Base-by-base conservation (phyloP, 2,329 filamentous ascomycete species). In the Botrytis medusae region DNA sequence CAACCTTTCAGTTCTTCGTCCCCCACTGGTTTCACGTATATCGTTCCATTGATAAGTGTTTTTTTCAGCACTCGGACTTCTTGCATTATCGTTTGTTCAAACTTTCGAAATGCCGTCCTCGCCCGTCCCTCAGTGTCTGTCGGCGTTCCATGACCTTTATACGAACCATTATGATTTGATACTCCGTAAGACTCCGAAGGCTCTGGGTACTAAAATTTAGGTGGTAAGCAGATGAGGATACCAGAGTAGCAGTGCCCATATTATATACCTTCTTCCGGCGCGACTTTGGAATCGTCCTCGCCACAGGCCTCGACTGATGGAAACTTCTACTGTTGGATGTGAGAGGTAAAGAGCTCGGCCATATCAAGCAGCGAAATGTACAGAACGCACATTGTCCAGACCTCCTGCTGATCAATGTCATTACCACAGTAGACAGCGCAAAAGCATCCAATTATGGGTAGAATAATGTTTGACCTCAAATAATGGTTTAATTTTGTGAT, bases 371-470 rank as follows among this genome's bases (percentile, higher is more conserved):
- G 76, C 80, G 81, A 74, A 84, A 82, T 44, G 81, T 76, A 79
- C 83, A 84, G 75, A 84, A 79, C 54, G 84, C 80, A 81, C 84
- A 85, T 78, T 78, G 78, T 65, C 79, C 81, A 77, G 80, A 78
- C 77, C 75, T 80, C 70, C 77, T 77, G 72, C 77, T 78, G 78
- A 83, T 82, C 80, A 79, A 76, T 80, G 80, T 82, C 84, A 86
- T 85, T 77, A 80, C 77, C 77, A 40, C 42, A 57, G 42, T 60
- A 16, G 70, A 63, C 46, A 42, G 71, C 62, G 65, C 25, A 34
- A 32, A 51, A 54, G 44, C 51, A 40, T 69, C 3, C 25, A 10
- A 57, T 32, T 1, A 16, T 68, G 18, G 6, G 34, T 32, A 12
- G 32, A 20, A 57, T 25, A 3, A 40, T 29, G 29, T 4, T 40